phyloP scores from a whole-genome alignment of 176 grass and related monocot species.

The Hordeum vulgare region MorexV3_pseudomolecules_assembly NC_058519.1:101176601-101177100 shows the following conservation, averaged over 20 bases:
- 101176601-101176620: neutral
- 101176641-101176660: neutral
- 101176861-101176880: neutral
- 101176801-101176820: neutral
- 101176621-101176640: neutral
- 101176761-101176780: neutral
- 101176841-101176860: neutral
- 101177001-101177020: neutral
- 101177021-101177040: neutral
- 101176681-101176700: neutral
- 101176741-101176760: neutral
- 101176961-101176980: neutral
- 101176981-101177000: neutral
- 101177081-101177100: too few relatives aligned
- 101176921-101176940: neutral
- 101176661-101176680: neutral
- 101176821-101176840: neutral
- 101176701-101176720: neutral
- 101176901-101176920: neutral
- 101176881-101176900: neutral
- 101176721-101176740: neutral
- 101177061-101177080: too few relatives aligned
- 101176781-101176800: neutral
- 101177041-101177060: too few relatives aligned
- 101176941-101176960: neutral